phyloP scores from a whole-genome alignment of 768 basidiomycete species.

The Piloderma croceum region DNA sequence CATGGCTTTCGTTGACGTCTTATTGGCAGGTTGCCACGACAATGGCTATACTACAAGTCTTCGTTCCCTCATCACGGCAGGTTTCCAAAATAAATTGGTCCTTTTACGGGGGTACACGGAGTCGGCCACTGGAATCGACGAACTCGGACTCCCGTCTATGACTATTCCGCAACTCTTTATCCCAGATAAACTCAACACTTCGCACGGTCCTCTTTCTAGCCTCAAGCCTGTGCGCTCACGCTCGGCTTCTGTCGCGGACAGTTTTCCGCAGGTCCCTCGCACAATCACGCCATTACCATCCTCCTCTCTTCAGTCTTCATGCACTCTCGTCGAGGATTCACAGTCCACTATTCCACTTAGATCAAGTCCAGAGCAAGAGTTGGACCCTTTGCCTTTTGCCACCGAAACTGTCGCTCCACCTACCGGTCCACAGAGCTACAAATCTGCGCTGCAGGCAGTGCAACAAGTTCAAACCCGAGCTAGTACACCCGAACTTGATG shows the following conservation, averaged over 20 bases:
- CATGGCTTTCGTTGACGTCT: not conserved
- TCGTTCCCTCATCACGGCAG: conserved; percentile 58
- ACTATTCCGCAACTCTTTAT: conserved; percentile 57
- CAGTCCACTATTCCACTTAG: no score
- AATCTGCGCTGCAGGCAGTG: conserved; percentile 29
- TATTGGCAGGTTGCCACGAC: conserved; percentile 57
- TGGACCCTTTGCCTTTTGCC: not conserved
- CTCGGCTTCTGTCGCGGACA: no score
- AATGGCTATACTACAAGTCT: conserved; percentile 64
- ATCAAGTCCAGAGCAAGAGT: not conserved
- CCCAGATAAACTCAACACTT: conserved; percentile 41
- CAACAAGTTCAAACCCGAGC: conserved; percentile 24
- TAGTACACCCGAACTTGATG: conserved; percentile 35
- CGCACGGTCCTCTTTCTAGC: conserved; percentile 12
- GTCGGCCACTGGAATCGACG: conserved; percentile 46
- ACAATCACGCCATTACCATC: no score
- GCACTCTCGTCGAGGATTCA: no score
- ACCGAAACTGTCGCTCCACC: conserved; percentile 3
- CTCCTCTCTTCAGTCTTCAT: no score
- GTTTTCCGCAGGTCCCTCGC: no score
- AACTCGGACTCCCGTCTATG: conserved; percentile 50
- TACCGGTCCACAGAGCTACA: conserved; percentile 36
- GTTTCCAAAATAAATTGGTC: conserved; percentile 58
- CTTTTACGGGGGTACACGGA: conserved; percentile 52
- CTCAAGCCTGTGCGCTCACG: no score